phyloP scores from a whole-genome alignment of 1,139 yeast genomes.

The Kodamaea sp. region DNA sequence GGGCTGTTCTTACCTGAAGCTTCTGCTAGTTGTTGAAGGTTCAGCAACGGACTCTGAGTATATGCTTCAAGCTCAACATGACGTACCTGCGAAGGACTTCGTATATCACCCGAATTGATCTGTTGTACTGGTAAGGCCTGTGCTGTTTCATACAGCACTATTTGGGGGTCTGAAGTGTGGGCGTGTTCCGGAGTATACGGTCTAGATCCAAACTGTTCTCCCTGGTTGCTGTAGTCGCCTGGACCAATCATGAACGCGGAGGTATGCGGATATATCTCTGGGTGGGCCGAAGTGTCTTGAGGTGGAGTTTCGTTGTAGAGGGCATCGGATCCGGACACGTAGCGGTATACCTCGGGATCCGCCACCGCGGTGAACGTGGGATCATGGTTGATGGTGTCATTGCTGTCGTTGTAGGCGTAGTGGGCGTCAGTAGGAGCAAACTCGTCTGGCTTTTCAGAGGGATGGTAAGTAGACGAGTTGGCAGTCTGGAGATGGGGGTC shows the following conservation, averaged over 20 bases:
- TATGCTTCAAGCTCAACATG: too few species aligned
- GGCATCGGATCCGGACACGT: slow-evolving; percentile 1
- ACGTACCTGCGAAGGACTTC: not conserved
- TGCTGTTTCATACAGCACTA: slow-evolving; percentile 6
- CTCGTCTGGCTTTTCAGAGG: too few species aligned
- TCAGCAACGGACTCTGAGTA: too few species aligned
- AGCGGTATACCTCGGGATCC: slow-evolving; percentile 8
- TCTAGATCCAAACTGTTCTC: too few species aligned
- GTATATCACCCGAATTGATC: not conserved
- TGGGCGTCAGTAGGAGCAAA: not conserved
- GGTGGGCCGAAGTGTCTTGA: not conserved
- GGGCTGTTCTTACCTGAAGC: too few species aligned
- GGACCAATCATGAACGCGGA: slow-evolving; percentile 7
- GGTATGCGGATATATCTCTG: slow-evolving; percentile 2
- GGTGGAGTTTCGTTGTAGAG: slow-evolving; percentile 1
- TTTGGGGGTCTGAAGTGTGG: slow-evolving; percentile 17
- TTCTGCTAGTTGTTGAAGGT: too few species aligned
- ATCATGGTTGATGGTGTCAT: slow-evolving; percentile 8
- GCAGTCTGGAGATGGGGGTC: not conserved
- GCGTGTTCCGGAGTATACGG: slow-evolving; percentile 17
- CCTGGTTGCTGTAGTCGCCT: too few species aligned
- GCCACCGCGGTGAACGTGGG: slow-evolving; percentile 9
- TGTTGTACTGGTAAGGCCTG: slow-evolving; percentile 5
- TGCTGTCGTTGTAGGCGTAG: not conserved
- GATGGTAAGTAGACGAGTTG: too few species aligned